Conservation (phyloP, 2,329 filamentous ascomycete species). For the Epichloe bromicola region DNA sequence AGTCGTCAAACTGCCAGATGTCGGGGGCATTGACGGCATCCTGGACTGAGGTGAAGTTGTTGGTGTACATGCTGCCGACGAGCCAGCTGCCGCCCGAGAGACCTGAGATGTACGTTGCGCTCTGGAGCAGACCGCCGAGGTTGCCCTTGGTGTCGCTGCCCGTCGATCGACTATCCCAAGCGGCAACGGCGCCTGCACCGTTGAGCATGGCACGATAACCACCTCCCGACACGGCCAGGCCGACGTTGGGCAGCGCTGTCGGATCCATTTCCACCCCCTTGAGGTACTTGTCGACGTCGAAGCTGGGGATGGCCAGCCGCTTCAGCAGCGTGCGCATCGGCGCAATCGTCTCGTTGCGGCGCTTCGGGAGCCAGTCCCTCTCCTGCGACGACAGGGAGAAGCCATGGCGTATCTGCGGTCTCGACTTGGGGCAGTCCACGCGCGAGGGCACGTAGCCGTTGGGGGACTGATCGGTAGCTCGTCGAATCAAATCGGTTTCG, state of each 20-base stretch:
- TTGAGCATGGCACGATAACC: conserved; percentile 81
- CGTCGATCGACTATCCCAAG: conserved; percentile 61
- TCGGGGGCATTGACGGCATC: conserved; percentile 20
- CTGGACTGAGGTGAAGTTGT: conserved; percentile 62
- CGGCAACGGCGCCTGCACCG: conserved; percentile 65
- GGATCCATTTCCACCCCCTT: conserved; percentile 15
- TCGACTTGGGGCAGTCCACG: conserved; percentile 55
- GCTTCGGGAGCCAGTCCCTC: conserved; percentile 55
- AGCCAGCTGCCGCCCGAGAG: conserved; percentile 78
- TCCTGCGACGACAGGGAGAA: conserved; percentile 52
- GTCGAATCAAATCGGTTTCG: conserved; percentile 9
- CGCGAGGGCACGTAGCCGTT: conserved; percentile 55
- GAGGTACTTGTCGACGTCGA: conserved; percentile 66
- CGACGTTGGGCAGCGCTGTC: conserved; percentile 43
- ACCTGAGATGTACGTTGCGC: conserved; percentile 67
- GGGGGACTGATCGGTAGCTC: conserved; percentile 21
- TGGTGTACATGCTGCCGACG: conserved; percentile 67
- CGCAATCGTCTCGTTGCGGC: conserved; percentile 59
- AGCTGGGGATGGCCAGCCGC: conserved; percentile 60
- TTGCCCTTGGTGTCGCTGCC: conserved; percentile 39
- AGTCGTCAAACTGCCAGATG: conserved; percentile 29
- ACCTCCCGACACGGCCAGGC: conserved; percentile 67
- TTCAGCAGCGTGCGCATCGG: conserved; percentile 65
- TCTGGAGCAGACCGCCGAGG: conserved; percentile 69
- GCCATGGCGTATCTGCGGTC: conserved; percentile 56